Base-by-base conservation (phyloP, 2,329 filamentous ascomycete species). In the Neofusicoccum umdonicola region DNA sequence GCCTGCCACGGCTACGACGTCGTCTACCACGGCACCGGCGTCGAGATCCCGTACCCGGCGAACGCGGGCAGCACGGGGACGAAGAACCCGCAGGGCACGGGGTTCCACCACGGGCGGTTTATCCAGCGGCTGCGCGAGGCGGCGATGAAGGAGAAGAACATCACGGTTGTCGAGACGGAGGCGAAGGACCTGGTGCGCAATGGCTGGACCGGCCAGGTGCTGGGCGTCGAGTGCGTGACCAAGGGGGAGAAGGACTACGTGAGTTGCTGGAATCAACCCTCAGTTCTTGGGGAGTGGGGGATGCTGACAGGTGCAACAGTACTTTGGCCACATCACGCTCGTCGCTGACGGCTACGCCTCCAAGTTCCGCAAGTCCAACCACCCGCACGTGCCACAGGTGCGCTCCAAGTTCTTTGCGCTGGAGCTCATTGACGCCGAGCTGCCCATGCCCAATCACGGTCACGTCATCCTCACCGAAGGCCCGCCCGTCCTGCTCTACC, bases 71-170 rank as follows among this genome's bases (percentile, higher is more conserved):
- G 66, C 68, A 72, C 66, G 63, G 74, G 76, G 66, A 69, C 72
- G 50, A 82, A 81, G 69, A 79, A 83, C 67, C 88, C 90, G 1
- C 85, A 92, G 73, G 95, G 95, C 44, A 83, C 90, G 67, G 86
- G 86, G 52, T 99, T 99, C 77, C 95, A 99, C 81, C 95, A 99
- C 79, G 95, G 95, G 52, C 87, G 92, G 70, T 97, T 99, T 79
- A 92, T 99, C 71, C 87, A 85, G 78, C 88, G 91, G 74, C 81
- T 99, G 69, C 87, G 95, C 66, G 84, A 85, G 70, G 89, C 91
- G 31, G 95, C 93, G 65, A 80, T 87, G 73, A 83, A 79, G 17
- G 89, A 93, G 73, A 83, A 88, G 67, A 97, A 97, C 75, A 92
- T 99, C 71, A 93, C 90, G 22, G 86, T 98, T 35, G 85, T 98